These are phyloP conservation scores for Globisporangium canariense DNA, from an alignment of 352 stramenopile species.

Conservation along the genomic window DNA sequence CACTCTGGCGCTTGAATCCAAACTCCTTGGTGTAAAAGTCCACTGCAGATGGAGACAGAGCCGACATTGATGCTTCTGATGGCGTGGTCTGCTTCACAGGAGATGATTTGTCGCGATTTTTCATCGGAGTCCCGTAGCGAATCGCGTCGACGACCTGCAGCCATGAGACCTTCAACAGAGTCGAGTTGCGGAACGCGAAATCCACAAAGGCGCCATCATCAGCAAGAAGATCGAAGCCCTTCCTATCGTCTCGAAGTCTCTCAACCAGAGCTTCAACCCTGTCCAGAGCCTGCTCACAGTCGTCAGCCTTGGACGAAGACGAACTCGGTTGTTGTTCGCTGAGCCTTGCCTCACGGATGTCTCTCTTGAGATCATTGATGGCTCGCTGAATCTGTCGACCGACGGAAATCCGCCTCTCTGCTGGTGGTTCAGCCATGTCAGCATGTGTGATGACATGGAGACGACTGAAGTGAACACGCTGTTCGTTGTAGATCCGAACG, in stretches of 20 bases:
- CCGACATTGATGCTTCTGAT: not conserved
- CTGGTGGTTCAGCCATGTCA: slow-evolving; percentile 10
- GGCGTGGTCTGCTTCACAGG: not conserved
- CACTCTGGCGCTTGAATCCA: slow-evolving; percentile 13
- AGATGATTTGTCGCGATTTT: no score
- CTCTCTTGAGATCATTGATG: slow-evolving; percentile 27
- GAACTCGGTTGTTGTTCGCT: not conserved
- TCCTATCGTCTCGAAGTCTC: slow-evolving; percentile 28
- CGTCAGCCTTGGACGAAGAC: not conserved
- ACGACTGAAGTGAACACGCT: slow-evolving; percentile 17
- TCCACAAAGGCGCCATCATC: slow-evolving; percentile 52
- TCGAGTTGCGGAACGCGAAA: slow-evolving; percentile 59
- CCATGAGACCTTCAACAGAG: slow-evolving; percentile 42
- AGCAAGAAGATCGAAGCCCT: slow-evolving; percentile 33
- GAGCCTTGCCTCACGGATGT: slow-evolving; percentile 18
- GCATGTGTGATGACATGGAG: slow-evolving; percentile 16
- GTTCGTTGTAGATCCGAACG: slow-evolving; percentile 28
- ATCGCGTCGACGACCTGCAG: slow-evolving; percentile 46
- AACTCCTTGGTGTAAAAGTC: slow-evolving; percentile 46
- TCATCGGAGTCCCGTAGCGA: slow-evolving; percentile 21
- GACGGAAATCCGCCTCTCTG: slow-evolving; percentile 19
- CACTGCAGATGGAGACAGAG: slow-evolving; percentile 12
- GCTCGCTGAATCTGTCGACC: slow-evolving; percentile 27
- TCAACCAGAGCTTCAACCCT: slow-evolving; percentile 39
- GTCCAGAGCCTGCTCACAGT: slow-evolving; percentile 1